Evolutionary conservation across 331 rosid genomes (phyloP), one percentile per base, ranked within the genome.

Genomic region (Malus hybrid): DNA sequence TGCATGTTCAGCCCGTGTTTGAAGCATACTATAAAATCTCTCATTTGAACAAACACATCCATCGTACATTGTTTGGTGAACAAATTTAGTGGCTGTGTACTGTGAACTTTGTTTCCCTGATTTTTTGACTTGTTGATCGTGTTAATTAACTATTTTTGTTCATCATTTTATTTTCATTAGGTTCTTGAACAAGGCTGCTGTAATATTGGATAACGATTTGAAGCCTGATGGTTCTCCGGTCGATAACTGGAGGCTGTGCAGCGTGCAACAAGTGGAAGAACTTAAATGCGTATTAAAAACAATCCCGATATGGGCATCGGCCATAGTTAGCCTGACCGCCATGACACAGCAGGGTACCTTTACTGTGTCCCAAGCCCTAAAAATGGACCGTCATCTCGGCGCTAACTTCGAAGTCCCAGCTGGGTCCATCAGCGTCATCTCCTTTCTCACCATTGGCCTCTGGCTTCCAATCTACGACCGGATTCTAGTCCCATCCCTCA

Each of bases 221-320:
- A 81, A 87, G 29, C 82, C 74, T 13, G 97, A 88, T 24, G 94
- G 96, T 10, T 73, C 48, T 33, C 50, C 78, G 22, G 72, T 50
- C 11, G 67, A 92, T 60, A 22, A 74, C 0, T 87, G 96, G 96
- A 81, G 64, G 36, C 82, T 92, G 0, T 84, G 85, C 1, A 79
- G 88, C 88, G 83, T 88, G 3, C 97, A 90, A 20, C 91, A 92
- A 68, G 85, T 92, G 3, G 97, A 92, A 86, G 97, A 92, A 52
- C 71, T 90, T 0, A 92, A 92, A 87, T 90, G 96, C 77, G 26
- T 92, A 13, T 44, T 78, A 0, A 82, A 88, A 83, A 78, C 85
- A 11, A 56, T 83, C 3, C 94, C 97, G 28, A 81, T 92, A 1
- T 92, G 96, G 97, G 80, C 88, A 0, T 78, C 90, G 0, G 88